phyloP scores from a whole-genome alignment of 2,329 filamentous ascomycete genomes.

The Cryoendolithus antarcticus region DNA sequence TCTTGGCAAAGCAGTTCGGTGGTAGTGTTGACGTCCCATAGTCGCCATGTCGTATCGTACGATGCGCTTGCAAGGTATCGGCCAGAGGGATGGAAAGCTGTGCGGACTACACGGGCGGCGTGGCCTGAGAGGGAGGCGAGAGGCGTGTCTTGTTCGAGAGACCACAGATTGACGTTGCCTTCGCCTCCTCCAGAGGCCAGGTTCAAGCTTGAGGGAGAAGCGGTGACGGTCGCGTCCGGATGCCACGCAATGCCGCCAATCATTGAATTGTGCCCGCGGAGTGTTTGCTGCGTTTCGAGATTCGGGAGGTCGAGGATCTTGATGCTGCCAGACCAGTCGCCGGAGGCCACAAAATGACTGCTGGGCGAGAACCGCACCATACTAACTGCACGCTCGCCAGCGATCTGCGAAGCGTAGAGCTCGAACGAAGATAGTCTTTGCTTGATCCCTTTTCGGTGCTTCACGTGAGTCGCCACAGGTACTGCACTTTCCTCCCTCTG shows the following conservation, averaged over 20 bases:
- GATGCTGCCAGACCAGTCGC: conserved; percentile 85
- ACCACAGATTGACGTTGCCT: conserved; percentile 82
- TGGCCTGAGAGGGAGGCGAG: conserved; percentile 73
- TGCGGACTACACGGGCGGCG: conserved; percentile 72
- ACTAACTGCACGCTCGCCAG: conserved; percentile 79
- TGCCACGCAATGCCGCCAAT: conserved; percentile 86
- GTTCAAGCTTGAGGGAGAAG: conserved; percentile 56
- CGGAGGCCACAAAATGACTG: conserved; percentile 70
- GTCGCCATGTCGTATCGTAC: conserved; percentile 89
- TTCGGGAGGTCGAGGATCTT: conserved; percentile 76
- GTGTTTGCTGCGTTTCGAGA: conserved; percentile 60
- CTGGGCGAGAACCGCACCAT: conserved; percentile 85
- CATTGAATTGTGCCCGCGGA: conserved; percentile 77
- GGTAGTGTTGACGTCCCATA: conserved; percentile 43
- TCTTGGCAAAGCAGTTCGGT: conserved; percentile 6
- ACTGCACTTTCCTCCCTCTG: conserved; percentile 75
- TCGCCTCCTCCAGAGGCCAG: conserved; percentile 85
- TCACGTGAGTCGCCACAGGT: conserved; percentile 77
- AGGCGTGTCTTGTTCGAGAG: conserved; percentile 72
- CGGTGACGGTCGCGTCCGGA: conserved; percentile 64
- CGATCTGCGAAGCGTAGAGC: conserved; percentile 84
- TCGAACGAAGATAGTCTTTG: conserved; percentile 73
- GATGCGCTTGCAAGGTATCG: conserved; percentile 84
- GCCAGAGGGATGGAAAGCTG: conserved; percentile 90
- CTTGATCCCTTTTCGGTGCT: conserved; percentile 81